phyloP scores from a whole-genome alignment of 2,329 filamentous ascomycete genomes.

The Diatrype stigma region DNA sequence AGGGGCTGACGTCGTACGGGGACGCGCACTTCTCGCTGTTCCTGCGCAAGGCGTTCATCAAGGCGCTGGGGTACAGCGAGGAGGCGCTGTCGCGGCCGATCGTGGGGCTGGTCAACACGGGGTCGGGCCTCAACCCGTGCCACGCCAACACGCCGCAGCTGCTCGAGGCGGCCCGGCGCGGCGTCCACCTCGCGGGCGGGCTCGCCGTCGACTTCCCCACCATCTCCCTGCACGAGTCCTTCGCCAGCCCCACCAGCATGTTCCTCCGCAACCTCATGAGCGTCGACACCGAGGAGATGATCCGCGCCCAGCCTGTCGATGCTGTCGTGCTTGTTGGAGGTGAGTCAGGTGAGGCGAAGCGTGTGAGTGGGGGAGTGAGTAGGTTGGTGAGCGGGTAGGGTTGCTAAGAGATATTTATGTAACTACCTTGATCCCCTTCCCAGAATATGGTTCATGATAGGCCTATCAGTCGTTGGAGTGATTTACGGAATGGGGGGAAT shows the following conservation, averaged over 20 bases:
- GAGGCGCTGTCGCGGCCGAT: conserved; percentile 67
- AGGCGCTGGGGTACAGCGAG: conserved; percentile 69
- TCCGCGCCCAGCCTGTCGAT: conserved; percentile 66
- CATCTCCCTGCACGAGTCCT: conserved; percentile 67
- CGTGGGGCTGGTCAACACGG: conserved; percentile 71
- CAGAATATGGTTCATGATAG: no score
- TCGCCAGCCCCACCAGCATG: conserved; percentile 70
- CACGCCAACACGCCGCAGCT: conserved; percentile 69
- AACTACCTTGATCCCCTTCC: no score
- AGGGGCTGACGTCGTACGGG: conserved; percentile 64
- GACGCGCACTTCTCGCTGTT: conserved; percentile 74
- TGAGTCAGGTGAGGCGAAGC: no score
- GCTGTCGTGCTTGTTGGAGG: conserved; percentile 64
- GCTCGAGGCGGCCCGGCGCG: conserved; percentile 65
- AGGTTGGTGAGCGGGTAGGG: no score
- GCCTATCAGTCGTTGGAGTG: no score
- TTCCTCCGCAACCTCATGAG: conserved; percentile 71
- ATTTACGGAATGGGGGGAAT: no score
- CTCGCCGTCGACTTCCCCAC: conserved; percentile 70
- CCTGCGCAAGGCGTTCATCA: conserved; percentile 72
- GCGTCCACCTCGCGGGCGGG: conserved; percentile 62
- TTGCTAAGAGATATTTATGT: no score
- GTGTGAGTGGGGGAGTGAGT: not conserved
- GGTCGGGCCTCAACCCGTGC: conserved; percentile 70
- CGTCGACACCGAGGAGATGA: conserved; percentile 79